These are phyloP conservation scores for Cladobotryum mycophilum DNA, from an alignment of 2,329 filamentous ascomycete species.

Conservation along the genomic window DNA sequence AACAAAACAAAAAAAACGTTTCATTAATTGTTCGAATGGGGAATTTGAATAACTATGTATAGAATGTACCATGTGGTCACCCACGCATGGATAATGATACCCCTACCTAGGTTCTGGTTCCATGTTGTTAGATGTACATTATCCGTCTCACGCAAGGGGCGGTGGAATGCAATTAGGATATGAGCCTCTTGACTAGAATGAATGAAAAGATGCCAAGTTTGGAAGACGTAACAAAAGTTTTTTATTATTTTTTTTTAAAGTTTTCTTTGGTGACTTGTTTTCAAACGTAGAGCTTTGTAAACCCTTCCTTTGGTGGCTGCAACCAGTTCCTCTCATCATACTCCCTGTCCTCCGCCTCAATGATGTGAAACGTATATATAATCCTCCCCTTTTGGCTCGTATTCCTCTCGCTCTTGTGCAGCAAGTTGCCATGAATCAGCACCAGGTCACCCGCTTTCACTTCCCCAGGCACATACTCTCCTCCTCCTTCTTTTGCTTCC, in stretches of 20 bases:
- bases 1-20: not conserved
- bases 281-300: conserved; percentile 58
- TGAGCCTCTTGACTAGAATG: not conserved
- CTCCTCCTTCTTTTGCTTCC: conserved; percentile 31
- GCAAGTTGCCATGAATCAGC: conserved; percentile 87
- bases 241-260: conserved; percentile 1
- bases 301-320: conserved; percentile 74
- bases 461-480: conserved; percentile 70
- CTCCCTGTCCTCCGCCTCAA: conserved; percentile 65
- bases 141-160: too few relatives aligned
- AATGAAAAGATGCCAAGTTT: not conserved
- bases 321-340: conserved; percentile 93
- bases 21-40: not conserved
- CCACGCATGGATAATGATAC: conserved; percentile 15
- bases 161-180: not conserved
- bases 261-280: too few relatives aligned
- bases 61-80: conserved; percentile 15
- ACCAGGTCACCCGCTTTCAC: conserved; percentile 88
- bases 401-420: conserved; percentile 97
- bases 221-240: not conserved
- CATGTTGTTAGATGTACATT: too few relatives aligned
- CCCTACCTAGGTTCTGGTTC: conserved; percentile 6
- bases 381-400: conserved; percentile 77
- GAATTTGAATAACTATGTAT: conserved; percentile 10
- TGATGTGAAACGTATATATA: conserved; percentile 97